Base-by-base conservation (phyloP, 805 yeast species). In the Kluyveromyces nonfermentans region DNA sequence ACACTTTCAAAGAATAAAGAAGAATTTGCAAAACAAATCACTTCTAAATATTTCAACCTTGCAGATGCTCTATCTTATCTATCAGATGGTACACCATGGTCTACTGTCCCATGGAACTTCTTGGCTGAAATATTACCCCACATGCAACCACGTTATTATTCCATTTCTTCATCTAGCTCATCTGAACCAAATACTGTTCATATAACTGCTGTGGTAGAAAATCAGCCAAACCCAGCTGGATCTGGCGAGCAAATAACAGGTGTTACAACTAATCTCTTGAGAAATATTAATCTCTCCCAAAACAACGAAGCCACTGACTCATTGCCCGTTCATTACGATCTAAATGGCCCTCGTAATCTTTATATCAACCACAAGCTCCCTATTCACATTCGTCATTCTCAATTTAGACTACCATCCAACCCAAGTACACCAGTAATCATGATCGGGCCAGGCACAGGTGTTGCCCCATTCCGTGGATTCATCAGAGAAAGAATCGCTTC, bases 361-460 rank as follows among this genome's bases (percentile, higher is more conserved):
- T 64, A 58, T 33, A 55, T 59, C 3, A 47, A 63, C 40, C 75
- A 50, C 60, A 84, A 82, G 57, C 71, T 88, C 43, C 97, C 97
- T 4, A 82, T 93, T 35, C 96, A 89, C 62, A 83, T 93, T 38
- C 85, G 97, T 67, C 87, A 93, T 66, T 89, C 97, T 6, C 84
- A 90, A 45, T 93, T 90, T 73, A 89, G 88, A 71, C 73, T 93
- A 50, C 98, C 98, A 17, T 73, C 88, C 7, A 85, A 86, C 59
- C 82, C 94, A 28, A 65, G 75, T 3, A 78, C 81, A 28, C 97
- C 97, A 15, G 74, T 90, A 18, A 87, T 90, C 55, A 77, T 89
- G 83, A 75, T 90, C 57, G 98, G 98, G 22, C 97, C 98, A 37
- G 98, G 98, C 51, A 93, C 98, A 3, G 98, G 98, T 64, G 90